Base-by-base conservation (phyloP, 192 early-diverging fungal genomes). In the Haplosporangium gracile region DNA sequence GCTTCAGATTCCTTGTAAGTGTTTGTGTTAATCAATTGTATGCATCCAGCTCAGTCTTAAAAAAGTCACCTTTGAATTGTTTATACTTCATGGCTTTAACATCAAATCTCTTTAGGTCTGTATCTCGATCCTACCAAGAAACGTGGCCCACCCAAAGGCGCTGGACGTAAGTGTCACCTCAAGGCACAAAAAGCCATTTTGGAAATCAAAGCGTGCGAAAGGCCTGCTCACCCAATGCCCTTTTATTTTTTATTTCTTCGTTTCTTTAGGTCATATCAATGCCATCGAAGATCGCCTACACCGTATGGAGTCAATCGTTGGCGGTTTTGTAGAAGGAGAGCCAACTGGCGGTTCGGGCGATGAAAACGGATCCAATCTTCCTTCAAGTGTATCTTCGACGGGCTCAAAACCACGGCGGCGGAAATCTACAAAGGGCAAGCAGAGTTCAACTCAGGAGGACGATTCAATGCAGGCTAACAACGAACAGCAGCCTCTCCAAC, bases 241-340 rank as follows among this genome's bases (percentile, higher is more conserved):
- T 40, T 40, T 32, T 38, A 32, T 40, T 26, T 13, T 63, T 65
- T 45, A 5, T 3, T 8, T 63, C 15, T 26, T 34, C 13, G 11
- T 11, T 32, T 34, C 39, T 45, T 47, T 94, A 83, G 95, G 95
- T 42, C 95, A 97, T 80, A 95, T 94, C 32, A 93, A 94, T 74
- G 92, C 92, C 29, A 94, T 97, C 29, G 96, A 97, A 77, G 92
- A 89, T 79, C 88, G 95, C 72, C 87, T 97, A 51, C 92, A 93
- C 81, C 91, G 89, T 65, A 89, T 94, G 75, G 95, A 97, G 79
- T 82, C 90, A 40, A 89, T 94, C 11, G 86, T 97, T 26, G 88
- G 83, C 18, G 90, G 82, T 8, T 72, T 93, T 2, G 88, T 89
- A 45, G 82, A 83, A 26, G 82, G 78, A 34, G 82, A 83, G 7